A percentile compares a stretch with the other conserved stretches of the same genome.
Evolutionary conservation across 768 basidiomycete species (phyloP).

Genomic region (Mycena amicta): DNA sequence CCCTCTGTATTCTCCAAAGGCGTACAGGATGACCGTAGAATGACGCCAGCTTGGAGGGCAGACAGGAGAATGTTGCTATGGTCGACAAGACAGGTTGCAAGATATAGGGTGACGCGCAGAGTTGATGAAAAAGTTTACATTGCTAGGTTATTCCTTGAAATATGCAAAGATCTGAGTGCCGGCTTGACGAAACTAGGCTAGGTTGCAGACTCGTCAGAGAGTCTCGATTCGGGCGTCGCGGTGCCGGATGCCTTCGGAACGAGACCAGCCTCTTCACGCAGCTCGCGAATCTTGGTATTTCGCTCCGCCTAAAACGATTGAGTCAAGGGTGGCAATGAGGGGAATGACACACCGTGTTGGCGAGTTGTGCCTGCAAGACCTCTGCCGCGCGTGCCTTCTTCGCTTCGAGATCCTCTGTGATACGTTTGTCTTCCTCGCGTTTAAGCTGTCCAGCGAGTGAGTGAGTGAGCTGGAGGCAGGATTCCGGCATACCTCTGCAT

Average conservation of each 20-base stretch:
- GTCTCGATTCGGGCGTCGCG: conserved; percentile 15
- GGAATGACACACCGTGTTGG: conserved; percentile 9
- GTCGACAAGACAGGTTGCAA: background rate
- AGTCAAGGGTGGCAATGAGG: background rate
- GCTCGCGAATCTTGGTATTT: conserved; percentile 7
- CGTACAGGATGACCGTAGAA: background rate
- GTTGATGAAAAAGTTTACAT: background rate
- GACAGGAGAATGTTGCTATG: background rate
- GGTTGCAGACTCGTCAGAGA: conserved; percentile 9
- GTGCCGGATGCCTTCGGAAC: conserved; percentile 4
- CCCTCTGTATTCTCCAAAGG: background rate
- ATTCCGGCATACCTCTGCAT: conserved; percentile 45
- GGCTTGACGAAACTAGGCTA: background rate
- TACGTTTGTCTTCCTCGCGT: conserved; percentile 22
- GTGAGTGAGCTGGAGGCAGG: no score
- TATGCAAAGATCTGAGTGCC: background rate
- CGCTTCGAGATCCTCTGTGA: conserved; percentile 20
- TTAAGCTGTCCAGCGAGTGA: conserved; percentile 24
- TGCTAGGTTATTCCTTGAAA: background rate
- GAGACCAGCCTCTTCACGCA: conserved; percentile 11
- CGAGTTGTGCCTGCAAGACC: conserved; percentile 13
- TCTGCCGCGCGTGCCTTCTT: conserved; percentile 24
- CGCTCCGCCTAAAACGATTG: conserved; percentile 11
- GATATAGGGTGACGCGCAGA: background rate
- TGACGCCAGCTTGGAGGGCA: background rate